phyloP scores from a whole-genome alignment of 306 rosid species.

The Amphicarpaea edgeworthii region DNA sequence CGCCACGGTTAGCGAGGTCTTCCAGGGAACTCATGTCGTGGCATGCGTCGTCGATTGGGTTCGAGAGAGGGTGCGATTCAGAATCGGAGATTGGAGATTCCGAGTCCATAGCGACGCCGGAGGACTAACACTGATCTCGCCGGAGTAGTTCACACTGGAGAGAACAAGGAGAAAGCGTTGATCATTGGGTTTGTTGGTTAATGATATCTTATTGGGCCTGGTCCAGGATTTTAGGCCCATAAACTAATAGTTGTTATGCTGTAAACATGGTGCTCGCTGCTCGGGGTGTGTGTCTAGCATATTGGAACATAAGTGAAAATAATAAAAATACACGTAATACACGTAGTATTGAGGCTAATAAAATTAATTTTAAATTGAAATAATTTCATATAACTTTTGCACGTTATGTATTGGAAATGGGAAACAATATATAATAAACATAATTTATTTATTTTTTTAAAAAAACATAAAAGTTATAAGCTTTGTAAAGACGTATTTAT shows the following conservation, averaged over 20 bases:
- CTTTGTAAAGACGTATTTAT: too few species aligned
- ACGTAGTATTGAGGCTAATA: too few species aligned
- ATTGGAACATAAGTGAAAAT: too few species aligned
- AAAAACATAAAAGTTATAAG: too few species aligned
- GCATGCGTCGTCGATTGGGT: constrained; percentile 54
- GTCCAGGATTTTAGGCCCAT: not conserved
- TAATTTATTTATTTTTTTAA: too few species aligned
- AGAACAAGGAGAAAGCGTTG: not conserved
- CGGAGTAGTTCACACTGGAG: not conserved
- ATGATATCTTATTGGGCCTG: constrained; percentile 9
- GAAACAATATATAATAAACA: too few species aligned
- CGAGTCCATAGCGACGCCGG: constrained; percentile 48
- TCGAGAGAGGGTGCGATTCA: constrained; percentile 58
- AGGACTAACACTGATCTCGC: constrained; percentile 3
- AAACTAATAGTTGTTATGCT: fast-evolving
- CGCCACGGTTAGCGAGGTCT: constrained; percentile 86
- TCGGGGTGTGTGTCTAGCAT: too few species aligned
- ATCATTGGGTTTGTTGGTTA: too few species aligned
- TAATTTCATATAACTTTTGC: not conserved
- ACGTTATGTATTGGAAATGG: not conserved
- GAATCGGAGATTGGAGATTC: constrained; percentile 45
- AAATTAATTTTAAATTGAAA: not conserved
- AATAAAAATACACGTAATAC: too few species aligned
- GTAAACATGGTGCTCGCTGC: too few species aligned
- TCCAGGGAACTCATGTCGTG: constrained; percentile 76